Evolutionary conservation across 208 protist genomes (phyloP).

Genomic region (Acanthamoeba sp.): DNA sequence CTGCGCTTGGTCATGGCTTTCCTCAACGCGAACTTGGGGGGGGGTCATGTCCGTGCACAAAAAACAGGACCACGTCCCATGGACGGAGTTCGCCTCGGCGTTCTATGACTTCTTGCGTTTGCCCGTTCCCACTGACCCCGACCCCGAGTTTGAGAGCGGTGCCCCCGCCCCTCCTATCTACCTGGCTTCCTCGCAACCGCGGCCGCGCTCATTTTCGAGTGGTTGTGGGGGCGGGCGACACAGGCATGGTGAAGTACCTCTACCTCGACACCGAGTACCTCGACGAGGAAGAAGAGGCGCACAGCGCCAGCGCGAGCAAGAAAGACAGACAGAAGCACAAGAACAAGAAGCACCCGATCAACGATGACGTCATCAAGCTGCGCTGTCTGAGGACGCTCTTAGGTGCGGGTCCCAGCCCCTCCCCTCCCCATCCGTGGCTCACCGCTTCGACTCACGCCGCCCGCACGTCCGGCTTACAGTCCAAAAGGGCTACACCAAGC

Average conservation of each 20-base stretch:
- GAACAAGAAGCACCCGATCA: neutral
- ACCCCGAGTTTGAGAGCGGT: slow-evolving; percentile 56
- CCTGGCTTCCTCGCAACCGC: neutral
- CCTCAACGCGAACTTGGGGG: too few relatives aligned
- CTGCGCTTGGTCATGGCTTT: too few relatives aligned
- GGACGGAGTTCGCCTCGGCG: slow-evolving; percentile 30
- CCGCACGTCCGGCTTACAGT: neutral
- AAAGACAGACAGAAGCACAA: neutral
- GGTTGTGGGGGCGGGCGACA: neutral
- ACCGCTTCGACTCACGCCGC: neutral
- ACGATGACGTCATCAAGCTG: slow-evolving; percentile 15
- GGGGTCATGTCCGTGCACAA: too few relatives aligned
- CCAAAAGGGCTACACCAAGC: neutral
- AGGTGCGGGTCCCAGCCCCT: too few relatives aligned
- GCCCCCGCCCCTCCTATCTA: too few relatives aligned
- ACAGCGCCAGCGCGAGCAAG: neutral
- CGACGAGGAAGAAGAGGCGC: neutral
- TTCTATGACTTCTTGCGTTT: slow-evolving; percentile 67
- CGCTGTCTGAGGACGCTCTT: neutral
- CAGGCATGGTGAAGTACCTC: slow-evolving; percentile 39
- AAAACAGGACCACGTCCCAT: slow-evolving; percentile 56
- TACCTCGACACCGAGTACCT: slow-evolving; percentile 52
- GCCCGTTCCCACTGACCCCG: neutral
- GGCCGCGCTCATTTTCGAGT: neutral
- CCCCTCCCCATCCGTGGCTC: too few relatives aligned